phyloP scores from a whole-genome alignment of 2,329 filamentous ascomycete genomes.

The Lasiodiplodia theobromae region DNA sequence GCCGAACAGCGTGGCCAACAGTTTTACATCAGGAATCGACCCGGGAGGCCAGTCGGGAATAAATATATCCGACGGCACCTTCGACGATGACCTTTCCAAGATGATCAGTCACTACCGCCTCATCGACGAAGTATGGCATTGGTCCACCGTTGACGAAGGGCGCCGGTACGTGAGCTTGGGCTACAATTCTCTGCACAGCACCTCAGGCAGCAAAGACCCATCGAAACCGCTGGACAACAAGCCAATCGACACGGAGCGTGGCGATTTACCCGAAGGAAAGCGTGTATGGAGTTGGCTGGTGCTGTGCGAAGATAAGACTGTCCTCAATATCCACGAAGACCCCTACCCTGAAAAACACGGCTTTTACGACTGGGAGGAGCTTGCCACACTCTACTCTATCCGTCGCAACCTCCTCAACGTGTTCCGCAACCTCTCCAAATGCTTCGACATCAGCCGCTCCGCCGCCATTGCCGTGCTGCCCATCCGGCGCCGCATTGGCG shows the following conservation, averaged over 20 bases:
- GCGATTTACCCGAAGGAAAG: slow-evolving; percentile 56
- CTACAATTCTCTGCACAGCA: slow-evolving; percentile 69
- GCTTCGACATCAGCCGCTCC: slow-evolving; percentile 51
- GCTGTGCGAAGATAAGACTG: slow-evolving; percentile 71
- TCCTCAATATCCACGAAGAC: slow-evolving; percentile 73
- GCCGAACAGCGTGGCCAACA: not conserved
- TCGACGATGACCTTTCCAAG: not conserved
- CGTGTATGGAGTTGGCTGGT: slow-evolving; percentile 76
- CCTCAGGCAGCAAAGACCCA: slow-evolving; percentile 11
- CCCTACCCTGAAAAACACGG: slow-evolving; percentile 51
- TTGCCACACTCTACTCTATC: slow-evolving; percentile 57
- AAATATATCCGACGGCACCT: not conserved
- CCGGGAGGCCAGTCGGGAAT: not conserved
- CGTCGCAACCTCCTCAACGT: slow-evolving; percentile 67
- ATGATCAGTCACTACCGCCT: slow-evolving; percentile 63
- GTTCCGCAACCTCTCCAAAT: slow-evolving; percentile 66
- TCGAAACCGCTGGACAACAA: not conserved
- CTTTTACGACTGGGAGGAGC: slow-evolving; percentile 49
- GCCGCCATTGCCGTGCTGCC: slow-evolving; percentile 53
- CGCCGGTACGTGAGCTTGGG: slow-evolving; percentile 73
- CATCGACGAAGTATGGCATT: slow-evolving; percentile 76
- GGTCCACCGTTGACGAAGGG: slow-evolving; percentile 75
- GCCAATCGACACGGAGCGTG: not conserved
- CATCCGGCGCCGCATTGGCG: slow-evolving; percentile 53
- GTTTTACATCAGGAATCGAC: slow-evolving; percentile 5